Base-by-base conservation (phyloP, 73 alveolate genomes). In the Tetrahymena elliotti region DNA sequence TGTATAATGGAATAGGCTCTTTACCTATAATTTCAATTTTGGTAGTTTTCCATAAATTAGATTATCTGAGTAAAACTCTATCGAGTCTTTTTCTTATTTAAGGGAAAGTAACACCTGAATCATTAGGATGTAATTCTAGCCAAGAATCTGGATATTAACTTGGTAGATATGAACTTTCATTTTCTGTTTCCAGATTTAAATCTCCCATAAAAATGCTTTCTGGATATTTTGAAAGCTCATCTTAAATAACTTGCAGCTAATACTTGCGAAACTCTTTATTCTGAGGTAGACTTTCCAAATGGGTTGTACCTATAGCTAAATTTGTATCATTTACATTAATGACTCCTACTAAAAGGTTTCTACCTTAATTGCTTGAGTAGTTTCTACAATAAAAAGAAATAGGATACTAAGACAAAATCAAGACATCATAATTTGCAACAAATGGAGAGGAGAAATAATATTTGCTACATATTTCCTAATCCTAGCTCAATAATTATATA, bases 161-260 rank as follows among this genome's bases (percentile, higher is more conserved):
- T 20, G 95, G 83, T 24, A 92, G 38, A 34, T 92, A 15, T 18
- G 37, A 31, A 27, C 93, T 94, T 83, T 94, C 95, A 33, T 39
- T 83, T 84, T 38, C 37, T 13, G 94, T 92, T 84, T 95, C 96
- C 38, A 96, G 93, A 96, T 96, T 96, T 35, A 96, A 95, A 83
- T 96, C 98, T 15, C 98, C 98, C 97, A 96, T 95, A 4, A 96
- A 37, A 6, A 95, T 38, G 9, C 84, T 92, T 84, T 96, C 93
- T 16, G 47, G 33, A 22, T 82, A 52, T 24, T 38, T 38, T 34
- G 84, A 53, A n/a, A 96, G 41, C 41, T 40, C 33, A 13, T 96
- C 40, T 27, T 94, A 37, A 36, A 38, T 83, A 27, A 33, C 20
- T 39, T 95, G 31, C 12, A 95, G 34, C 39, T 96, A 35, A 33